A percentile compares a stretch with the other conserved stretches of the same genome.
These are phyloP conservation scores for Diaporthe destruens DNA, from an alignment of 2,329 filamentous ascomycete genomes.

Conservation along the genomic window DNA sequence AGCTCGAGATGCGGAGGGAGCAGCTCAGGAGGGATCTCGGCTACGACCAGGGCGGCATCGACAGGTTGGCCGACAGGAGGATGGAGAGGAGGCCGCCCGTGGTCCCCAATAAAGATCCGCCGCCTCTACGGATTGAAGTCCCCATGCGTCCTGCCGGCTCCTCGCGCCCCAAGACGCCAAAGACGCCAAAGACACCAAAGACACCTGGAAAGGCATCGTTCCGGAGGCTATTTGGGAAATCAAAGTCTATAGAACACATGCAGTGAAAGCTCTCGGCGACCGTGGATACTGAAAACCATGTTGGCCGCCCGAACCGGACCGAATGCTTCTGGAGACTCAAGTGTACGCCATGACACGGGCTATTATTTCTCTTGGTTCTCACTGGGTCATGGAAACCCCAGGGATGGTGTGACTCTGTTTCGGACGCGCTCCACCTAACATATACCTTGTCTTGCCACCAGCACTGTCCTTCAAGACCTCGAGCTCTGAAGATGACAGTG, in stretches of 20 bases:
- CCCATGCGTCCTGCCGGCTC: conserved; percentile 41
- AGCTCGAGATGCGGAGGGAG: conserved; percentile 44
- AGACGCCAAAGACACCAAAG: conserved; percentile 54
- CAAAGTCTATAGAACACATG: conserved; percentile 44
- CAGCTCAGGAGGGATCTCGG: conserved; percentile 39
- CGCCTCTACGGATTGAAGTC: background rate
- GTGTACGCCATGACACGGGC: too few relatives aligned
- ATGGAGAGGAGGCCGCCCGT: conserved; percentile 31
- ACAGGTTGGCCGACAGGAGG: conserved; percentile 22
- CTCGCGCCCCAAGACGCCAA: conserved; percentile 52
- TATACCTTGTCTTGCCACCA: background rate
- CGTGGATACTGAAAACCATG: background rate
- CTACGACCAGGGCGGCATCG: conserved; percentile 32
- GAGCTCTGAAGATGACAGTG: too few relatives aligned
- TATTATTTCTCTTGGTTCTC: background rate
- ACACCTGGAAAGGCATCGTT: conserved; percentile 48
- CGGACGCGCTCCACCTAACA: too few relatives aligned
- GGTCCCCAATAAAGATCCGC: conserved; percentile 7
- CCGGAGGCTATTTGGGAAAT: conserved; percentile 46
- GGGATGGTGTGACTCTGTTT: background rate
- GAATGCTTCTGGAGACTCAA: background rate
- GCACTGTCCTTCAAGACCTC: too few relatives aligned
- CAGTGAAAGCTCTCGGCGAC: background rate
- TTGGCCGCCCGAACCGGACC: background rate
- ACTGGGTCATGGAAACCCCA: background rate